Conservation (phyloP, 164 flowering plant species). For the Berberis vulgaris region DNA sequence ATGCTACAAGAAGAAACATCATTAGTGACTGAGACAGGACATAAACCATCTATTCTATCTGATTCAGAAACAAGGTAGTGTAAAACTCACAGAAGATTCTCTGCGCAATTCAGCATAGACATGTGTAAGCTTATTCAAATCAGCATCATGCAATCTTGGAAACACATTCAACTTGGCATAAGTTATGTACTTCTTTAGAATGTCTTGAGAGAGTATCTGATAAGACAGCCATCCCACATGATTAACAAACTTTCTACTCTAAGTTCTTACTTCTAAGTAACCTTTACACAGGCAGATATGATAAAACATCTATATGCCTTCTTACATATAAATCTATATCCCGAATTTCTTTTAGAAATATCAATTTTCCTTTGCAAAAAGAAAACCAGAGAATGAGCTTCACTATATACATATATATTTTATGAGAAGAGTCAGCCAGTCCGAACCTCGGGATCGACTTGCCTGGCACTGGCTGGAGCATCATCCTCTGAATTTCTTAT, state of each 20-base stretch:
- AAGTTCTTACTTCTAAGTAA: too few species aligned
- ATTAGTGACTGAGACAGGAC: background rate
- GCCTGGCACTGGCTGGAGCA: conserved; percentile 21
- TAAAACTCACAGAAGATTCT: conserved; percentile 76
- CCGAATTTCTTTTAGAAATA: too few species aligned
- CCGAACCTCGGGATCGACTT: conserved; percentile 74
- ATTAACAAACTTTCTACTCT: background rate
- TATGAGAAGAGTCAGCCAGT: background rate
- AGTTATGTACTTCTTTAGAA: conserved; percentile 89
- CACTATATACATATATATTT: too few species aligned
- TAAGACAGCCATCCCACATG: background rate
- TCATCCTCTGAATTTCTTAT: conserved; percentile 40
- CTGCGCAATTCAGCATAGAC: conserved; percentile 94
- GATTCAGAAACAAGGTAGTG: background rate
- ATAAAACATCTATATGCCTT: too few species aligned
- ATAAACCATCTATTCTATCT: background rate
- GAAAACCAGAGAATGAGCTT: too few species aligned
- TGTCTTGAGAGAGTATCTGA: conserved; percentile 87
- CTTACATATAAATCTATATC: too few species aligned
- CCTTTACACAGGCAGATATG: too few species aligned
- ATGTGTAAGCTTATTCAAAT: conserved; percentile 71
- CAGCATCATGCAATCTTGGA: conserved; percentile 88
- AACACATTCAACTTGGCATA: conserved; percentile 92
- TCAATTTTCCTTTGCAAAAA: too few species aligned
- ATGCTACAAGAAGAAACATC: conserved; percentile 36